phyloP scores from a whole-genome alignment of 2,329 filamentous ascomycete species.

The Colletotrichum gloeosporioides region DNA sequence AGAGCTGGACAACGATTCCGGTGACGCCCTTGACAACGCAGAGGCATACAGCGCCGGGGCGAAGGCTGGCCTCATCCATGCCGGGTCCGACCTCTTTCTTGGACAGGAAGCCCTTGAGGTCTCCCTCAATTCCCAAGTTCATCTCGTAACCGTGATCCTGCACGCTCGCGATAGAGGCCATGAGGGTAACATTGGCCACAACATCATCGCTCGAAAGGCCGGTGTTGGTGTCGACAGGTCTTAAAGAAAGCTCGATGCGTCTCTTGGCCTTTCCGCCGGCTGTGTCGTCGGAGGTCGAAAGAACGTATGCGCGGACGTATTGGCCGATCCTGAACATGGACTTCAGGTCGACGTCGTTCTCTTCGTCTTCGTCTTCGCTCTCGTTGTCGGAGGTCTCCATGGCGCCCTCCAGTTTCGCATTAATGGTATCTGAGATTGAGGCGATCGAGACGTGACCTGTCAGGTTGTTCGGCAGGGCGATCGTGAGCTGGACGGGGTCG shows the following conservation, averaged over 20 bases:
- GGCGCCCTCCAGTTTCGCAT: slow-evolving; percentile 75
- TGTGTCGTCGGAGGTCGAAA: slow-evolving; percentile 76
- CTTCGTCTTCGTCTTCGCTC: slow-evolving; percentile 58
- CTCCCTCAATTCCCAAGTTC: slow-evolving; percentile 77
- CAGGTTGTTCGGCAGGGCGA: slow-evolving; percentile 92
- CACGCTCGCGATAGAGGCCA: slow-evolving; percentile 88
- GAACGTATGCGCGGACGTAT: slow-evolving; percentile 84
- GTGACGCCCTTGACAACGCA: slow-evolving; percentile 80
- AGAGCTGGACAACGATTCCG: slow-evolving; percentile 87
- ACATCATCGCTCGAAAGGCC: slow-evolving; percentile 76
- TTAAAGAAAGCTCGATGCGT: slow-evolving; percentile 85
- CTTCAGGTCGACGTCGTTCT: slow-evolving; percentile 70
- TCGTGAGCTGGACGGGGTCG: slow-evolving; percentile 76
- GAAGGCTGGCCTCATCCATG: slow-evolving; percentile 70
- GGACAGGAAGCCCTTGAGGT: slow-evolving; percentile 82
- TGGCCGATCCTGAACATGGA: slow-evolving; percentile 83
- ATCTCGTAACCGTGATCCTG: slow-evolving; percentile 96
- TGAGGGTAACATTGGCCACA: slow-evolving; percentile 77
- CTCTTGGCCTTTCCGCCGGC: slow-evolving; percentile 70
- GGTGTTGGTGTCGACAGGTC: slow-evolving; percentile 79
- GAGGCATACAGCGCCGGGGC: slow-evolving; percentile 84
- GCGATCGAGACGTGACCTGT: slow-evolving; percentile 89
- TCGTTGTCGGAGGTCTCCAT: slow-evolving; percentile 58
- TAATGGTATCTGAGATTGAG: slow-evolving; percentile 84
- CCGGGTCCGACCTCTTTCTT: slow-evolving; percentile 78